Evolutionary conservation across 1,284 basidiomycete species (phyloP).

Genomic region (Hypsizygus ulmarius): DNA sequence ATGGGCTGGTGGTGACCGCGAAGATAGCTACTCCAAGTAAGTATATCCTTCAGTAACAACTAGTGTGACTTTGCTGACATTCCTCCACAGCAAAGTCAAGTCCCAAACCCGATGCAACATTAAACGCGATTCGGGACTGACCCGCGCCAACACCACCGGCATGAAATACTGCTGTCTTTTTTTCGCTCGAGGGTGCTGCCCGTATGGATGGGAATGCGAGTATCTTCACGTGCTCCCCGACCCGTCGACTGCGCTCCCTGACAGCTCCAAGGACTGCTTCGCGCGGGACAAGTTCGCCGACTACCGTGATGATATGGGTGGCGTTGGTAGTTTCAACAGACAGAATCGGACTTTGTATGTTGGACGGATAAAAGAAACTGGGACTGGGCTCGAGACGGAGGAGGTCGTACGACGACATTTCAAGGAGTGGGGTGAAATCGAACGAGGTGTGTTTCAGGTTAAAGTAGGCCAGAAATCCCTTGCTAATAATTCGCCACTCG

Average conservation of each 20-base stretch:
- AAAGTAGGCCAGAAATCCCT: too few relatives aligned
- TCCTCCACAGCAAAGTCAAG: constrained; percentile 77
- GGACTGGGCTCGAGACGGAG: constrained; percentile 84
- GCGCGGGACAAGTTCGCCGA: constrained; percentile 96
- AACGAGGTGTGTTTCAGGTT: constrained; percentile 66
- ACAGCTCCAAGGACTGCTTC: constrained; percentile 95
- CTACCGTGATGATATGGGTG: constrained; percentile 99
- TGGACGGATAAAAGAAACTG: constrained; percentile 90
- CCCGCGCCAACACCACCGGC: constrained; percentile 87
- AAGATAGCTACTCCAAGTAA: constrained; percentile 90
- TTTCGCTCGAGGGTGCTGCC: constrained; percentile 95
- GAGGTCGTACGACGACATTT: constrained; percentile 91
- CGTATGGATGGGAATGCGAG: constrained; percentile 96
- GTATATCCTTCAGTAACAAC: constrained; percentile 27
- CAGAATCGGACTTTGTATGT: constrained; percentile 96
- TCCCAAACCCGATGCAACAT: constrained; percentile 90
- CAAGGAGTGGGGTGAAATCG: constrained; percentile 96
- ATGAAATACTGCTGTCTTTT: constrained; percentile 94
- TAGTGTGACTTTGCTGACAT: not conserved
- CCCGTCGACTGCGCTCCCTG: constrained; percentile 67
- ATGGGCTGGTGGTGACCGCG: constrained; percentile 94
- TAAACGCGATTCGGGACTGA: constrained; percentile 87
- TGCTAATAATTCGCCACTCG: not conserved
- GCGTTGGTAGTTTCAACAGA: constrained; percentile 93
- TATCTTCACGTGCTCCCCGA: constrained; percentile 89